Conservation (phyloP, 2,329 filamentous ascomycete species). For the Fusarium paranaense region DNA sequence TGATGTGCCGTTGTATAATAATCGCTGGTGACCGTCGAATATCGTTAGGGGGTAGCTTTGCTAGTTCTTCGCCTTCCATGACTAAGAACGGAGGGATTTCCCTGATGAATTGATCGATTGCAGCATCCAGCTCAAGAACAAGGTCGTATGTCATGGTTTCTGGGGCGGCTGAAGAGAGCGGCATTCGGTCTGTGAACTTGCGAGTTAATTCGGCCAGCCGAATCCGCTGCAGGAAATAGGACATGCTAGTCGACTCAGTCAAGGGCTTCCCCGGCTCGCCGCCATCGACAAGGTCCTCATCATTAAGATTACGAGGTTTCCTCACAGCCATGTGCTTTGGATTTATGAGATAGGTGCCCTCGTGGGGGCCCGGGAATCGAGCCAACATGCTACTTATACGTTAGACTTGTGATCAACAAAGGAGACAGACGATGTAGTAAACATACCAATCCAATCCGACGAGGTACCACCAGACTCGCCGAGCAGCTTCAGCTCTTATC, state of each 20-base stretch:
- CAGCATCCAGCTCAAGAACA: slow-evolving; percentile 49
- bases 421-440: neutral
- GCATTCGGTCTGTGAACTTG: slow-evolving; percentile 48
- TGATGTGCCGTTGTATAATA: slow-evolving; percentile 48
- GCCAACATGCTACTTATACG: slow-evolving; percentile 48
- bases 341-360: slow-evolving; percentile 52
- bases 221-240: slow-evolving; percentile 53
- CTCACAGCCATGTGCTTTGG: slow-evolving; percentile 54
- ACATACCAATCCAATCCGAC: slow-evolving; percentile 54
- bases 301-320: slow-evolving; percentile 53
- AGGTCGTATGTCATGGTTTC: slow-evolving; percentile 48
- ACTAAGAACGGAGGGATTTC: slow-evolving; percentile 48
- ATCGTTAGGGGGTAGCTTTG: slow-evolving; percentile 39
- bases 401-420: slow-evolving; percentile 8
- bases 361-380: slow-evolving; percentile 50
- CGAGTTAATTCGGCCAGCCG: slow-evolving; percentile 53
- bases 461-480: slow-evolving; percentile 60
- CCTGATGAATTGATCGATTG: slow-evolving; percentile 43
- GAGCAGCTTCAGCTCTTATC: slow-evolving; percentile 51
- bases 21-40: slow-evolving; percentile 38
- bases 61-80: slow-evolving; percentile 31
- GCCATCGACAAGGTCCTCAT: slow-evolving; percentile 50
- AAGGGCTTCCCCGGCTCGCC: slow-evolving; percentile 44
- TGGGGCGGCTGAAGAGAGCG: slow-evolving; percentile 37
- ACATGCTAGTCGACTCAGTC: slow-evolving; percentile 49